phyloP scores from a whole-genome alignment of 495 filamentous ascomycete species.

The Podospora fimiseda region DNA sequence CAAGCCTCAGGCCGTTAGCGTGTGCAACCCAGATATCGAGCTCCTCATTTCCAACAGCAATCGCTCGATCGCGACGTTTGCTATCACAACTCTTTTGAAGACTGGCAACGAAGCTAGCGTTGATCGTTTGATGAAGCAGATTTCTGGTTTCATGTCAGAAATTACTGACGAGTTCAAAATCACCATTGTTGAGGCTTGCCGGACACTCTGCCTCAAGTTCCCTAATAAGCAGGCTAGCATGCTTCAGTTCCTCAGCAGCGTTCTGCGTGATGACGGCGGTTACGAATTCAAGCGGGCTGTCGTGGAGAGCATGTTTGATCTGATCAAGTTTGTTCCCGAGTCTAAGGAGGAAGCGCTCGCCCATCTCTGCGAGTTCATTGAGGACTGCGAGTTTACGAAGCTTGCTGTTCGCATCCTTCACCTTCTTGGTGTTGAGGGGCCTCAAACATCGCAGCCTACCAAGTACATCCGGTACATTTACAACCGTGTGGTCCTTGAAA shows the following conservation, averaged over 20 bases:
- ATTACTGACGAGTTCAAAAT: constrained; percentile 99
- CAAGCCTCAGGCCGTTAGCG: constrained; percentile 84
- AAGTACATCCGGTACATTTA: constrained; percentile 99
- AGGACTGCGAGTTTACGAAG: constrained; percentile 99
- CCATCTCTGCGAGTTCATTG: constrained; percentile 97
- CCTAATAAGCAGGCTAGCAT: constrained; percentile 97
- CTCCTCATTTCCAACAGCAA: constrained; percentile 92
- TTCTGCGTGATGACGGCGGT: constrained; percentile 91
- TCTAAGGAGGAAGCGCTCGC: constrained; percentile 96
- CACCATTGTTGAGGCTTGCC: constrained; percentile 96
- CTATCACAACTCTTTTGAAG: constrained; percentile 95
- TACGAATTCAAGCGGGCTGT: constrained; percentile 98
- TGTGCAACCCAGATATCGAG: constrained; percentile 97
- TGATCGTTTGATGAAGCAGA: constrained; percentile 97
- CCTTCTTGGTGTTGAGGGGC: constrained; percentile 87
- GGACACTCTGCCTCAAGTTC: constrained; percentile 95
- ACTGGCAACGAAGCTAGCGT: constrained; percentile 96
- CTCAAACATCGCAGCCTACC: constrained; percentile 89
- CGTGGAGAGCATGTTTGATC: constrained; percentile 98
- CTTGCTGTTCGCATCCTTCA: constrained; percentile 92
- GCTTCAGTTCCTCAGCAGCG: constrained; percentile 91
- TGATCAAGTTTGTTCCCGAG: constrained; percentile 98
- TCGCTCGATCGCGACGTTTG: constrained; percentile 95
- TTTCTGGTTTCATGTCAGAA: constrained; percentile 93
- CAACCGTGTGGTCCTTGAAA: constrained; percentile 96